Conservation (phyloP, 2,329 filamentous ascomycete species). For the Alternaria infectoria region DNA sequence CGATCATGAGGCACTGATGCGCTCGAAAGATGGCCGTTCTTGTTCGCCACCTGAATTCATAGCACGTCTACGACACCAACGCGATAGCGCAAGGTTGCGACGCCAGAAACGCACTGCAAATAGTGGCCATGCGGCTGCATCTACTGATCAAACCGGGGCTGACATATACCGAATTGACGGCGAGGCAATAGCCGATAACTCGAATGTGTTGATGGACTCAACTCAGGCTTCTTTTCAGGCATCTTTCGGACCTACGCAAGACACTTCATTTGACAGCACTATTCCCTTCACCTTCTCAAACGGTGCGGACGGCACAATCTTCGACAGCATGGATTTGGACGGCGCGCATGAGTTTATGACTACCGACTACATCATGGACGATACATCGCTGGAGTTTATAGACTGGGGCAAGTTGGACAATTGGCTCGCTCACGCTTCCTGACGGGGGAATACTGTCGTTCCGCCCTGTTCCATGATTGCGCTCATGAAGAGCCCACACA, state of each 20-base stretch:
- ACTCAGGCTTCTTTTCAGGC: background rate
- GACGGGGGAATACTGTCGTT: background rate
- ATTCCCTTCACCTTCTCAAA: background rate
- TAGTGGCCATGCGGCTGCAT: background rate
- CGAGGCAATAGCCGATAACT: too few species aligned
- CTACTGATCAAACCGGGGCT: background rate
- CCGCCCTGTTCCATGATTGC: too few species aligned
- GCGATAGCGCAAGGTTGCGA: background rate
- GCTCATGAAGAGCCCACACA: too few species aligned
- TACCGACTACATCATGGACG: background rate
- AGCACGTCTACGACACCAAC: background rate
- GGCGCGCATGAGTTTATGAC: background rate
- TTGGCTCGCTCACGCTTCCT: background rate
- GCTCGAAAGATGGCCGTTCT: background rate
- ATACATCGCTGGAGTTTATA: background rate
- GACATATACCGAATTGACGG: background rate
- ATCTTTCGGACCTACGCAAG: background rate
- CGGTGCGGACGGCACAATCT: background rate
- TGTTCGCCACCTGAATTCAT: background rate
- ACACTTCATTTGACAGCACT: background rate
- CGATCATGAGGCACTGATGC: slow-evolving; percentile 2
- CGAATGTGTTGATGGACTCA: background rate
- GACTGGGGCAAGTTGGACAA: background rate
- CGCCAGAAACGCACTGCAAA: background rate
- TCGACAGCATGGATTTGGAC: background rate